These are phyloP conservation scores for Pecoramyces ruminantium DNA, from an alignment of 192 early-diverging fungal species.

Conservation along the genomic window DNA sequence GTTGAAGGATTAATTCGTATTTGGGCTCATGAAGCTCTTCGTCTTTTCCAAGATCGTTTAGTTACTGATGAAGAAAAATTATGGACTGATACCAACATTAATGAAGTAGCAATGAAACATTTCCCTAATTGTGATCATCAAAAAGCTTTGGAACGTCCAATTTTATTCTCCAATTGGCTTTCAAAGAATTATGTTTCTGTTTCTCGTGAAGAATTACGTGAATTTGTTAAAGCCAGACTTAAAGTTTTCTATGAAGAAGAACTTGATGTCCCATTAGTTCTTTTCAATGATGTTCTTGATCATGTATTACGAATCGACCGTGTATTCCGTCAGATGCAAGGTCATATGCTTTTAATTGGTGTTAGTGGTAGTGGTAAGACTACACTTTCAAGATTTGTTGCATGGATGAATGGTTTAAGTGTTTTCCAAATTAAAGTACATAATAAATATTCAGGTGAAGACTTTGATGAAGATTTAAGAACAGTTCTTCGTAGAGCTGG, in stretches of 20 bases:
- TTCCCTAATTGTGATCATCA: constrained; percentile 68
- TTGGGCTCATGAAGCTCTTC: constrained; percentile 96
- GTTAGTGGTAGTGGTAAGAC: constrained; percentile 96
- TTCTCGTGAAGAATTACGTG: constrained; percentile 70
- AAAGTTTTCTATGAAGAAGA: constrained; percentile 99
- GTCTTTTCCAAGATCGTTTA: constrained; percentile 96
- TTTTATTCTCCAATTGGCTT: constrained; percentile 94
- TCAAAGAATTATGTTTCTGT: constrained; percentile 86
- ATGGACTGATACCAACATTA: constrained; percentile 82
- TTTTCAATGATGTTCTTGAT: constrained; percentile 96
- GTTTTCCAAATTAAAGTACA: constrained; percentile 98
- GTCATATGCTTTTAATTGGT: constrained; percentile 94
- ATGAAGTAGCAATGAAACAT: constrained; percentile 62
- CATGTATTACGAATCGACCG: constrained; percentile 96
- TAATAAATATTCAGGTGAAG: constrained; percentile 82
- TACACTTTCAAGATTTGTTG: constrained; percentile 94
- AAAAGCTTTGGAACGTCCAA: constrained; percentile 65
- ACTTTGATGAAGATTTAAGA: constrained; percentile 97
- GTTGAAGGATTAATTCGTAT: constrained; percentile 81
- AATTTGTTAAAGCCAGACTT: constrained; percentile 81
- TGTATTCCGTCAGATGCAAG: constrained; percentile 94
- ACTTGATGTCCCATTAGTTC: constrained; percentile 84
- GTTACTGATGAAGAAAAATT: constrained; percentile 68
- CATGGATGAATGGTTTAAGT: constrained; percentile 97
- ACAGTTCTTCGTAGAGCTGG: constrained; percentile 74